Evolutionary conservation across 2,329 filamentous ascomycete genomes (phyloP).

Genomic region (Arthrobotrys sinensis): DNA sequence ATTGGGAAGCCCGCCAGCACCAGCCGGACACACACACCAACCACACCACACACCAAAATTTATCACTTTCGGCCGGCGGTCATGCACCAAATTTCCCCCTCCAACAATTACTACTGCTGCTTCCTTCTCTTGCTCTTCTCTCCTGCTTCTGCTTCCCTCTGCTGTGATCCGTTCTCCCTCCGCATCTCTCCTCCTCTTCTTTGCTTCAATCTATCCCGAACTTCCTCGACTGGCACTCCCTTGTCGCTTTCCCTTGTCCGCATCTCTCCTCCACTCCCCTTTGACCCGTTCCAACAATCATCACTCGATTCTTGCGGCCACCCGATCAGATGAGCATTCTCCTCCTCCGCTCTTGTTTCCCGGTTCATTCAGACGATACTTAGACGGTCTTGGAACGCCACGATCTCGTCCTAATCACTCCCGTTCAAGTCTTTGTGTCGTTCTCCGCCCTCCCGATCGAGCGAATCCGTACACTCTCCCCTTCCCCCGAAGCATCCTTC

Average conservation of each 20-base stretch:
- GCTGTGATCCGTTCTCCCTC: slow-evolving; percentile 65
- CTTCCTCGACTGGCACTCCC: slow-evolving; percentile 58
- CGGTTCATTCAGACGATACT: slow-evolving; percentile 64
- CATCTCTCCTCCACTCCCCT: slow-evolving; percentile 67
- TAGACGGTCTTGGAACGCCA: slow-evolving; percentile 64
- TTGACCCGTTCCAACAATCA: slow-evolving; percentile 59
- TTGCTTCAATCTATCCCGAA: slow-evolving; percentile 50
- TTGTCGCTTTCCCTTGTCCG: slow-evolving; percentile 65
- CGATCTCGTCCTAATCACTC: slow-evolving; percentile 58
- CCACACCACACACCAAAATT: slow-evolving; percentile 59
- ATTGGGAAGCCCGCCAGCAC: slow-evolving; percentile 31
- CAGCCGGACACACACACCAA: slow-evolving; percentile 60
- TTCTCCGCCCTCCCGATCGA: slow-evolving; percentile 59
- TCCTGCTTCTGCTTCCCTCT: slow-evolving; percentile 66
- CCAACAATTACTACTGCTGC: slow-evolving; percentile 64
- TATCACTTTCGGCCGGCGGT: slow-evolving; percentile 62
- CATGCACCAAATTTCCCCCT: slow-evolving; percentile 64
- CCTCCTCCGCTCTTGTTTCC: slow-evolving; percentile 55
- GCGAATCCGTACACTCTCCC: slow-evolving; percentile 62
- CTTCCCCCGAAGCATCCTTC: slow-evolving; percentile 58
- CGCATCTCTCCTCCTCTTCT: slow-evolving; percentile 65
- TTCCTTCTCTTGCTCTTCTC: slow-evolving; percentile 66
- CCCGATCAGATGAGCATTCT: slow-evolving; percentile 62
- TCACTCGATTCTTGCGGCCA: slow-evolving; percentile 56
- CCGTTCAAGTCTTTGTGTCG: slow-evolving; percentile 59